phyloP scores from a whole-genome alignment of 2,329 filamentous ascomycete species.

The Aspergillus sp. region DNA sequence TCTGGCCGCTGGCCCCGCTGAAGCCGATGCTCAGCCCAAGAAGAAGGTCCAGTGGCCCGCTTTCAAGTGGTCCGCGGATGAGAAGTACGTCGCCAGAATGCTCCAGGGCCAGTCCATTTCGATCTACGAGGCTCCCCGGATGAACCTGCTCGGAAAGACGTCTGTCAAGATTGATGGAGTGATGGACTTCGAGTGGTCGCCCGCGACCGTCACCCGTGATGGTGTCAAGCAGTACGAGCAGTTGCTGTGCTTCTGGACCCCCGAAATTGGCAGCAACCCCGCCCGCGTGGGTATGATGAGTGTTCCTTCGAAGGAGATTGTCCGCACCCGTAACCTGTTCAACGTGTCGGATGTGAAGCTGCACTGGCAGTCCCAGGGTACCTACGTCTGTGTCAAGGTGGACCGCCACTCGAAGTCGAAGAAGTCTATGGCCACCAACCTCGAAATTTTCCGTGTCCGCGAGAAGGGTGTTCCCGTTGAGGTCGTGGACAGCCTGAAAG shows the following conservation, averaged over 20 bases:
- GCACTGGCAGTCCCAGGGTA: slow-evolving; percentile 95
- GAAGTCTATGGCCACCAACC: slow-evolving; percentile 93
- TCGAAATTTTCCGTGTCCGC: slow-evolving; percentile 95
- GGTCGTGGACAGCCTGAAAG: slow-evolving; percentile 95
- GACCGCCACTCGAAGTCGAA: slow-evolving; percentile 99
- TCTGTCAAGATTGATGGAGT: slow-evolving; percentile 96
- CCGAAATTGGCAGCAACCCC: slow-evolving; percentile 95
- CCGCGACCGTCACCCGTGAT: slow-evolving; percentile 75
- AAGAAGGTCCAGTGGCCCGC: slow-evolving; percentile 97
- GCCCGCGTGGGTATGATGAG: slow-evolving; percentile 97
- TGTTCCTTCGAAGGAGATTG: slow-evolving; percentile 89
- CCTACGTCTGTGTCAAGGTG: slow-evolving; percentile 97
- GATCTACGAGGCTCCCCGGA: slow-evolving; percentile 83
- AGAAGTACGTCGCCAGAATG: slow-evolving; percentile 94
- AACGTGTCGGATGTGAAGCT: slow-evolving; percentile 97
- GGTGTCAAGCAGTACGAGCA: slow-evolving; percentile 91
- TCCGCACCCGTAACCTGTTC: slow-evolving; percentile 94
- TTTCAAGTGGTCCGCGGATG: slow-evolving; percentile 98
- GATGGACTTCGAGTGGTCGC: slow-evolving; percentile 97
- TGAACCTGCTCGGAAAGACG: slow-evolving; percentile 87
- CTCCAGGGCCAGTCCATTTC: slow-evolving; percentile 85
- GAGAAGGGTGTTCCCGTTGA: slow-evolving; percentile 99
- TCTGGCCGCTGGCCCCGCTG: slow-evolving; percentile 55
- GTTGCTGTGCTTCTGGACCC: slow-evolving; percentile 97
- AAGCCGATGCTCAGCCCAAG: slow-evolving; percentile 68